Percentiles rank a stretch among this genome's conserved stretches.
phyloP scores from a whole-genome alignment of 345 rosid genomes.

The Populus euphratica region DNA sequence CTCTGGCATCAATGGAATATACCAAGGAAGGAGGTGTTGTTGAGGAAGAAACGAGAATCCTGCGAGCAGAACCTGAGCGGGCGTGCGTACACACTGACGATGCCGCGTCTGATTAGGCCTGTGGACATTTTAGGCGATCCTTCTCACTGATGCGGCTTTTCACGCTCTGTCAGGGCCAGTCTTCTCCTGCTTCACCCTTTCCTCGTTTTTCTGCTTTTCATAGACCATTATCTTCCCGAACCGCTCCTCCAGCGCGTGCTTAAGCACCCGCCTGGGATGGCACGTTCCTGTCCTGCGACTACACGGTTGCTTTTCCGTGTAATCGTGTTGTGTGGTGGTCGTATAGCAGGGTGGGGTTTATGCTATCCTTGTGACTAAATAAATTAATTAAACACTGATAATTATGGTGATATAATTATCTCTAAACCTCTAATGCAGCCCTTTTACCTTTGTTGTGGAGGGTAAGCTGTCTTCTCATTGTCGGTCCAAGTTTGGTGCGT shows the following conservation, averaged over 20 bases:
- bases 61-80: slow-evolving; percentile 10
- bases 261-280: background rate
- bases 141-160: slow-evolving; percentile 4
- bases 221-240: background rate
- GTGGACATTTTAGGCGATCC: no score
- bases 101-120: slow-evolving; percentile 15
- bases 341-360: no score
- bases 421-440: no score
- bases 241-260: background rate
- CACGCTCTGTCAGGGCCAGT: slow-evolving; percentile 15
- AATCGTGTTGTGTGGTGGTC: no score
- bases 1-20: slow-evolving; percentile 13
- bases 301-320: no score
- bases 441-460: no score
- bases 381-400: no score
- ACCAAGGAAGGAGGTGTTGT: background rate
- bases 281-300: no score
- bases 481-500: no score
- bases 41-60: slow-evolving; percentile 19
- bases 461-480: no score
- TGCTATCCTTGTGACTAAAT: no score
- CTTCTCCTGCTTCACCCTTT: background rate
- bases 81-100: slow-evolving; percentile 8
- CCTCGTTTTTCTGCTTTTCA: background rate
- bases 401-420: no score